Evolutionary conservation across 1,284 basidiomycete genomes (phyloP), one percentile per base, ranked within the genome.

Genomic region (Filobasidium uniguttulatum): DNA sequence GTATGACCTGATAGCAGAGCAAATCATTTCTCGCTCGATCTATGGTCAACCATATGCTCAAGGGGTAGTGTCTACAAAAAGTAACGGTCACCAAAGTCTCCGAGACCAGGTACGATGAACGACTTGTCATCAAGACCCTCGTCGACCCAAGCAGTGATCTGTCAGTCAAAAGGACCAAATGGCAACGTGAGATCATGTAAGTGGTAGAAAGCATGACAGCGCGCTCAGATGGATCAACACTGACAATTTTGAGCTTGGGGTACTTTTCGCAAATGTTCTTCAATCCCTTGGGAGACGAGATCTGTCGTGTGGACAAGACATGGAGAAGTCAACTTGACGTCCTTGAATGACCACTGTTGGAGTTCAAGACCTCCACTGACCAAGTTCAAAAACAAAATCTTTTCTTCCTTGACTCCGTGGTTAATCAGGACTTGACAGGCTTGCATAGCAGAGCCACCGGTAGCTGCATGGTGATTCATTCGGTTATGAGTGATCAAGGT

Each of bases 141-240:
- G 69, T 98, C 93, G 52, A 98, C 91, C 91, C 93, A 98, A 0
- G 89, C 93, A 14, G 89, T 93, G 49, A 94, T 85, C 81, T 69
- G 48, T 6, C 36, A 29, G 22, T 6, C 8, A 35, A 14, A n/a
- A 5, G 29, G 30, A 20, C 14, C 20, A 23, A 33, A 20, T 29
- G 33, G 29, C 26, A 22, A 31, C 23, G 19, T 28, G 23, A 22
- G 50, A 25, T n/a, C 9, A 17, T 26, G 25, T 38, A 17, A 22
- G n/a, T 19, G 36, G 23, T 15, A 9, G 35, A 35, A 10, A 34
- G 30, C 17, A 36, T 31, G 43, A 12, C 14, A 3, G 34, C n/a
- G n/a, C n/a, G n/a, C n/a, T n/a, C n/a, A n/a, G n/a, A n/a, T n/a
- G n/a, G n/a, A n/a, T n/a, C 15, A 26, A 8, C 15, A 72, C 82